Evolutionary conservation across 2,329 filamentous ascomycete genomes (phyloP).

Genomic region (Huntiella abstrusa): DNA sequence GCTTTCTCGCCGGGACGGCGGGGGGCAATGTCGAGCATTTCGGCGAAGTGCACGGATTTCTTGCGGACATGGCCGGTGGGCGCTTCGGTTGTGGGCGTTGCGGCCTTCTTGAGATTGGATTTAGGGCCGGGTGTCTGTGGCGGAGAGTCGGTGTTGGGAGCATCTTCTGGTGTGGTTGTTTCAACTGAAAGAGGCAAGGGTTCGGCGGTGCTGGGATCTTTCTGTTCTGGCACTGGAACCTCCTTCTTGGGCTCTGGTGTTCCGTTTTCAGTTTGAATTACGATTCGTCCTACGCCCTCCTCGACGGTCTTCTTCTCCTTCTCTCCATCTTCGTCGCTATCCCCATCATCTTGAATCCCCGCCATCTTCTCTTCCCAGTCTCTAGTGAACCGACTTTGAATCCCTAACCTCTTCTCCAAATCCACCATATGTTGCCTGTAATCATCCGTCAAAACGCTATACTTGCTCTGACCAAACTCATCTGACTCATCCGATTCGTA

Average conservation of each 20-base stretch:
- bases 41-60: constrained; percentile 70
- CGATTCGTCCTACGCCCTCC: constrained; percentile 38
- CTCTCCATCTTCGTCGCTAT: constrained; percentile 20
- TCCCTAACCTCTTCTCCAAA: constrained; percentile 56
- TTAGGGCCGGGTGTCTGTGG: constrained; percentile 1
- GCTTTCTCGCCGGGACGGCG: constrained; percentile 14
- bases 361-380: constrained; percentile 33
- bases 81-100: constrained; percentile 2
- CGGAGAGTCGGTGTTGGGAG: not conserved
- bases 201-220: not conserved
- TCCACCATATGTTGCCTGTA: constrained; percentile 73
- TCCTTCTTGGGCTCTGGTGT: constrained; percentile 12
- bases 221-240: not conserved
- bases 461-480: constrained; percentile 54
- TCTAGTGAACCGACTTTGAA: constrained; percentile 28
- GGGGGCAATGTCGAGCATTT: constrained; percentile 49
- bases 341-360: constrained; percentile 19
- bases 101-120: constrained; percentile 17
- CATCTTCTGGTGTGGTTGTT: not conserved
- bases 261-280: constrained; percentile 21
- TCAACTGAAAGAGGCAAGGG: not conserved
- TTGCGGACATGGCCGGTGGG: constrained; percentile 16
- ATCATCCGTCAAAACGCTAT: constrained; percentile 47
- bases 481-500: constrained; percentile 45
- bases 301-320: constrained; percentile 22